Percentiles rank a stretch among this genome's conserved stretches.
These are phyloP conservation scores for Coemansia sp. DNA, from an alignment of 371 early-diverging fungal genomes.

Conservation along the genomic window DNA sequence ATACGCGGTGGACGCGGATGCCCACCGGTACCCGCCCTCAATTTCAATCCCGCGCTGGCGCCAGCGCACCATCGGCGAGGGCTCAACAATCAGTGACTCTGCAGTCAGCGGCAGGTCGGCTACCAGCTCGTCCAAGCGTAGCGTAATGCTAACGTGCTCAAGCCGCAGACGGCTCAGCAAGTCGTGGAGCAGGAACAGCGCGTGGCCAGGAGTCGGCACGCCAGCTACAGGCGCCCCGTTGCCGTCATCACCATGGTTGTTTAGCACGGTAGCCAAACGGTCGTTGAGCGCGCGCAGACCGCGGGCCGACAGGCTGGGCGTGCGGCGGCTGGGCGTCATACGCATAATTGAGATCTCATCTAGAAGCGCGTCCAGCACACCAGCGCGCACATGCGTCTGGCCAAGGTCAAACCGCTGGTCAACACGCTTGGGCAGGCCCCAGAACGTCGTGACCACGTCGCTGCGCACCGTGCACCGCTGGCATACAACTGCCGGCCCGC, in stretches of 20 bases:
- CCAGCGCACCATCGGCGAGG: constrained; percentile 46
- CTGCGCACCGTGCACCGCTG: constrained; percentile 44
- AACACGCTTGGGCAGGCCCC: constrained; percentile 46
- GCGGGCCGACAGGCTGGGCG: constrained; percentile 20
- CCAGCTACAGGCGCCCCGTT: background rate
- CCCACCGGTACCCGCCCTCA: constrained; percentile 44
- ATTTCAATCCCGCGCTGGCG: constrained; percentile 37
- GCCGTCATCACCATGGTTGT: no score
- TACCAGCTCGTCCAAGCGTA: constrained; percentile 33
- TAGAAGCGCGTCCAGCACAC: constrained; percentile 32
- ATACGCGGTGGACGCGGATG: constrained; percentile 43
- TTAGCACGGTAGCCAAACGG: constrained; percentile 24
- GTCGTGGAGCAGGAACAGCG: constrained; percentile 43
- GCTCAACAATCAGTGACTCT: constrained; percentile 17
- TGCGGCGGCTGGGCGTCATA: constrained; percentile 13
- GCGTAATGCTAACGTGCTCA: constrained; percentile 43
- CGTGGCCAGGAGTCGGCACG: background rate
- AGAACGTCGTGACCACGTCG: constrained; percentile 47
- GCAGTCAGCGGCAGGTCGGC: constrained; percentile 43
- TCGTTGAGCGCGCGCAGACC: constrained; percentile 28
- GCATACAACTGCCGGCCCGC: constrained; percentile 39
- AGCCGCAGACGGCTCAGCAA: constrained; percentile 44
- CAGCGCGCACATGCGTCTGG: constrained; percentile 41
- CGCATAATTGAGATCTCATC: constrained; percentile 41
- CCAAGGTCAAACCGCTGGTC: constrained; percentile 42